Conservation (phyloP, 306 rosid genomes). For the Morella rubra region DNA sequence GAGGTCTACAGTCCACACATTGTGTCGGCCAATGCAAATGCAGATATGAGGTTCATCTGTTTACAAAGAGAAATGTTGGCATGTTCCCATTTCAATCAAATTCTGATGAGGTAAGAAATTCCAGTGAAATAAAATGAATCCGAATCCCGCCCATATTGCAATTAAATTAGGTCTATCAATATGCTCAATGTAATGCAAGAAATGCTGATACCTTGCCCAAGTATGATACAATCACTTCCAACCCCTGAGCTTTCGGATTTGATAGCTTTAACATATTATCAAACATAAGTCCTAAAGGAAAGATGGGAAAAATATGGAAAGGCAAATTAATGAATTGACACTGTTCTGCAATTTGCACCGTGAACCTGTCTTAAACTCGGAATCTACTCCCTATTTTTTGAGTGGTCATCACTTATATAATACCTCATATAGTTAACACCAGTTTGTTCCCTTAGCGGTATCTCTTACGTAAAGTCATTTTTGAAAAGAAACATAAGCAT, state of each 20-base stretch:
- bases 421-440: neutral
- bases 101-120: neutral
- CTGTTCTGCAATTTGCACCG: neutral
- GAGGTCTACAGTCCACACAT: constrained; percentile 37
- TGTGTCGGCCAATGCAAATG: constrained; percentile 20
- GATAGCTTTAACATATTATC: neutral
- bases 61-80: neutral
- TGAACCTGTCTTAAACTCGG: neutral
- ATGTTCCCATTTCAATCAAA: neutral
- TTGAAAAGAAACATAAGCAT: neutral
- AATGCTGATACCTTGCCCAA: constrained; percentile 2
- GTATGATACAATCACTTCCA: constrained; percentile 6
- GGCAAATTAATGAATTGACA: neutral
- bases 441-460: neutral
- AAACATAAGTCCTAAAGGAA: neutral
- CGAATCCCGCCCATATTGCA: neutral
- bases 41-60: neutral
- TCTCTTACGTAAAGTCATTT: neutral
- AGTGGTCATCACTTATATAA: neutral
- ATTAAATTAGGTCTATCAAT: neutral
- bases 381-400: neutral
- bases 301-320: constrained; percentile 1
- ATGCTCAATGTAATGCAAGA: neutral
- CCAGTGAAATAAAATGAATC: neutral
- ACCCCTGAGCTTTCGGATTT: neutral